Conservation (phyloP, 2,329 filamentous ascomycete species). For the Trichoderma sp. region DNA sequence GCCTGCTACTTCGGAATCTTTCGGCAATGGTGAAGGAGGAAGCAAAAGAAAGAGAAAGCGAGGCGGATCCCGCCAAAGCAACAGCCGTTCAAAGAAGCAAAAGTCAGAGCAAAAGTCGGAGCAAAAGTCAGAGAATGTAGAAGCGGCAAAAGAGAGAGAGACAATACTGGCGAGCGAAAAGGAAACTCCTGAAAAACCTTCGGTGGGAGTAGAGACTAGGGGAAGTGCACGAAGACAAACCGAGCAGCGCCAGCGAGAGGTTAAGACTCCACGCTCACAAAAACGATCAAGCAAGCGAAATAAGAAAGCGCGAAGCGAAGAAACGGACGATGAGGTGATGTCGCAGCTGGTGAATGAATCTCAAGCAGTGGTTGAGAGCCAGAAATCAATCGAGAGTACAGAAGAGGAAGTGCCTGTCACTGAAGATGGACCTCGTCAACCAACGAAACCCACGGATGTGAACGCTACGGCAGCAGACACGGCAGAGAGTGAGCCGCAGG, state of each 20-base stretch:
- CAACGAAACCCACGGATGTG: not conserved
- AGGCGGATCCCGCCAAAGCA: constrained; percentile 27
- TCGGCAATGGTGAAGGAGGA: constrained; percentile 10
- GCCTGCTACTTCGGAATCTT: constrained; percentile 30
- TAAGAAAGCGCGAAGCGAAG: constrained; percentile 32
- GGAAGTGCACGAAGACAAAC: constrained; percentile 28
- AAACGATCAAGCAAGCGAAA: constrained; percentile 22
- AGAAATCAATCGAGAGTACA: constrained; percentile 3
- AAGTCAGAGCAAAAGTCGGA: constrained; percentile 36
- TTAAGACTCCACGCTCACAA: constrained; percentile 6
- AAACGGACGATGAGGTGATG: constrained; percentile 46
- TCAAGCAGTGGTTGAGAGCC: constrained; percentile 42
- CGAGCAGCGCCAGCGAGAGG: constrained; percentile 20
- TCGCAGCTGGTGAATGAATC: constrained; percentile 47
- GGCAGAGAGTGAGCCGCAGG: constrained; percentile 21
- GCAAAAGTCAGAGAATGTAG: constrained; percentile 32
- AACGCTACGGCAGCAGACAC: constrained; percentile 12
- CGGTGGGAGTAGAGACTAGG: constrained; percentile 28
- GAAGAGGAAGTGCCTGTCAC: constrained; percentile 2
- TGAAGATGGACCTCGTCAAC: not conserved
- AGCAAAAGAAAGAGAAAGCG: constrained; percentile 38
- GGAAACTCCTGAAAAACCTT: not conserved
- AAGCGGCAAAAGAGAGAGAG: constrained; percentile 27
- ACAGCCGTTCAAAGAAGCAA: constrained; percentile 36
- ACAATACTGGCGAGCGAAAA: not conserved